Evolutionary conservation across 805 yeast species (phyloP), one percentile per base, ranked within the genome.

Genomic region (Maudiozyma saulgeensis): DNA sequence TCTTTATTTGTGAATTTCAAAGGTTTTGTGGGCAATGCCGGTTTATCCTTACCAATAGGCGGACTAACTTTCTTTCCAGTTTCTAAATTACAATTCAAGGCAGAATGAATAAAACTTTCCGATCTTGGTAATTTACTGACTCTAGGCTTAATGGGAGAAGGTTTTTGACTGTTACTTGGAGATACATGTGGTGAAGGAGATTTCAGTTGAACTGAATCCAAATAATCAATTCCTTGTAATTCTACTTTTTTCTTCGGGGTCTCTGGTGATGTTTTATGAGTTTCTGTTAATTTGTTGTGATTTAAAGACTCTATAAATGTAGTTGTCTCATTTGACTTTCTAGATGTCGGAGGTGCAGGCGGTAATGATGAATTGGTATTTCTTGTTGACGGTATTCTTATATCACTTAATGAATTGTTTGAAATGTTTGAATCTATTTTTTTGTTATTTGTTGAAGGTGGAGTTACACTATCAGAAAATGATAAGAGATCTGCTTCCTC

Each of bases 21-120:
- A 23, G 61, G 56, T 34, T 56, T 60, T 1, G 38, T 21, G 4
- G 57, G 61, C 19, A 53, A 23, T 9, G 41, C 31, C 4, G 62
- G 63, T 45, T 55, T 37, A 19, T 37, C 35, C 40, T 52, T 41
- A 26, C 23, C 7, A 46, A 26, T 7, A 5, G 43, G 43, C 11
- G 47, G 23, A 13, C 8, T 9, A 9, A 39, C 8, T 18, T 28
- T 38, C 35, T 40, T 45, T n/a, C 32, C 49, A 6, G 3, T 6
- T 8, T 41, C 12, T 23, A n/a, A 13, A 8, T 32, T 35, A 16
- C 46, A 47, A 23, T 49, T 47, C 19, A 59, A 23, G 5, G 60
- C 58, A 19, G 64, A 59, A n/a, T 49, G 51, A 32, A 60, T 58
- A 26, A 60, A 60, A 45, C 56, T 56, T 32, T 54, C 58, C 11